These are phyloP conservation scores for Lippia alba DNA, from an alignment of 305 asterid species.

Conservation along the genomic window DNA sequence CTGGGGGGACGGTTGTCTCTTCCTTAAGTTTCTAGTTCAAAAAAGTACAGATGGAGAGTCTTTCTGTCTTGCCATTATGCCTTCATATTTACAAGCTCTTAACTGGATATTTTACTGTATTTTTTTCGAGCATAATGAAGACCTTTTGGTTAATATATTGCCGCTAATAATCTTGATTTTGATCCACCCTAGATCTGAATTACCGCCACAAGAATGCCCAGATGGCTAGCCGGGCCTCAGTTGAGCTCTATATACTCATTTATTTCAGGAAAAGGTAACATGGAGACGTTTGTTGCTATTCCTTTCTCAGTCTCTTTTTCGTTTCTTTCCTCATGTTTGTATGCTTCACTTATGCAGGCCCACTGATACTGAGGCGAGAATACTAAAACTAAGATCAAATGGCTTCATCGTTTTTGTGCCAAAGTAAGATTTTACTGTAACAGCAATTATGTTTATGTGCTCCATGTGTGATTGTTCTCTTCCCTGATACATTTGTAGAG, in stretches of 20 bases:
- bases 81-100: slow-evolving; percentile 15
- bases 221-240: slow-evolving; percentile 98
- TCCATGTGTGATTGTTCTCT: not conserved
- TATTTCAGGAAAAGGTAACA: slow-evolving; percentile 85
- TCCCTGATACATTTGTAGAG: not conserved
- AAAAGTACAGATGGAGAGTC: not conserved
- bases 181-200: slow-evolving; percentile 71
- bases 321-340: slow-evolving; percentile 5
- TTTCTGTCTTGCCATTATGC: not conserved
- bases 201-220: slow-evolving; percentile 98
- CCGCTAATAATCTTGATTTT: slow-evolving; percentile 27
- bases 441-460: not conserved
- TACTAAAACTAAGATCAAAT: slow-evolving; percentile 85
- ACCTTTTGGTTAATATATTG: not conserved
- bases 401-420: slow-evolving; percentile 98
- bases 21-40: not conserved
- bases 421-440: slow-evolving; percentile 54
- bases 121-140: slow-evolving; percentile 3
- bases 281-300: slow-evolving; percentile 19
- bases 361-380: slow-evolving; percentile 91
- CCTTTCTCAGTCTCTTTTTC: slow-evolving; percentile 19
- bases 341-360: slow-evolving; percentile 66
- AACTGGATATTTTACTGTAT: slow-evolving; percentile 13
- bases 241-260: slow-evolving; percentile 92
- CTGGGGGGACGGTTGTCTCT: not conserved